Evolutionary conservation across 2,329 filamentous ascomycete genomes (phyloP).

Genomic region (Pyricularia sp.): DNA sequence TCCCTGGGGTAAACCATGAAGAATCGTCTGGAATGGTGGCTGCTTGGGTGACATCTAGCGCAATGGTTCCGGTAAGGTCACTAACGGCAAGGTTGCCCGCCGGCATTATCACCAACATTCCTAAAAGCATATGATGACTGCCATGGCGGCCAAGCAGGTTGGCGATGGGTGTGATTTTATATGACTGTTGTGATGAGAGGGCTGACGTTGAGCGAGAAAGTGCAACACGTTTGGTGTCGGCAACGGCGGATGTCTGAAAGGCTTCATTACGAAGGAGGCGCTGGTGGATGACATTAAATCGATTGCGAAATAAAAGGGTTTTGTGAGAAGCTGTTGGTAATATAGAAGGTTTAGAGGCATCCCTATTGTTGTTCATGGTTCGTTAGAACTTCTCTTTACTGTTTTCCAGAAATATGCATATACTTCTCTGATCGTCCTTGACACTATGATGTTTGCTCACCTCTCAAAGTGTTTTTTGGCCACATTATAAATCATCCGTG

Average conservation of each 20-base stretch:
- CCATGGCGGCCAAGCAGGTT: slow-evolving; percentile 68
- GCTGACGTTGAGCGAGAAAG: slow-evolving; percentile 46
- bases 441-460: slow-evolving; percentile 23
- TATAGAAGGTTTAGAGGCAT: slow-evolving; percentile 51
- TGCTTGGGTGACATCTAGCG: slow-evolving; percentile 69
- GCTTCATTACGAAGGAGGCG: slow-evolving; percentile 83
- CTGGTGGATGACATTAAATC: slow-evolving; percentile 87
- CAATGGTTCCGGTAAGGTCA: slow-evolving; percentile 79
- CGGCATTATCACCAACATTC: slow-evolving; percentile 67
- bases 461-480: slow-evolving; percentile 83
- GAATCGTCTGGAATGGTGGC: slow-evolving; percentile 72
- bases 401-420: neutral
- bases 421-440: neutral
- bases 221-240: slow-evolving; percentile 37
- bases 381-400: slow-evolving; percentile 5
- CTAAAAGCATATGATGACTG: slow-evolving; percentile 73
- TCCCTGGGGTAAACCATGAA: slow-evolving; percentile 86
- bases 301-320: slow-evolving; percentile 73
- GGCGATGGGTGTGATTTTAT: slow-evolving; percentile 79
- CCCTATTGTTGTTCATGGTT: slow-evolving; percentile 24
- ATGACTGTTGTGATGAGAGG: slow-evolving; percentile 42
- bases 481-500: slow-evolving; percentile 62
- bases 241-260: slow-evolving; percentile 73
- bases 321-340: slow-evolving; percentile 71
- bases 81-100: slow-evolving; percentile 72